Base-by-base conservation (phyloP, 805 yeast species). In the Kuraishia hungarica region DNA sequence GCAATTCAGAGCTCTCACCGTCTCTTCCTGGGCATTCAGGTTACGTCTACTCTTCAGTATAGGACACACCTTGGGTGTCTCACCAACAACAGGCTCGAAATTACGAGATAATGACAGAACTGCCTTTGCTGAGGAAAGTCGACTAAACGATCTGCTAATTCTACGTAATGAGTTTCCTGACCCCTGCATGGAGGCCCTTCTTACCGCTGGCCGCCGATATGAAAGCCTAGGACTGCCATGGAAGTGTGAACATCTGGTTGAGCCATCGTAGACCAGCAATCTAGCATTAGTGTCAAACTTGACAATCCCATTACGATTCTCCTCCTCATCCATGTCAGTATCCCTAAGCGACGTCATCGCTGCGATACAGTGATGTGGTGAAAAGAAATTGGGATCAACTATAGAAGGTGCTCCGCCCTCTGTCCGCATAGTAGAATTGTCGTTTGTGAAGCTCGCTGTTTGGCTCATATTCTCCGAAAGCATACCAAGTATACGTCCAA, bases 41-140 rank as follows among this genome's bases (percentile, higher is more conserved):
- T 76, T 75, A 15, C 60, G 55, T 53, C 59, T 73, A 21, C 62
- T 64, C 51, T 75, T 76, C 29, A 76, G 60, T 20, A 75, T 75
- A 4, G 80, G 43, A 10, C 43, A 17, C 15, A 35, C n/a, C 3
- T 13, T 35, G 43, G 17, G 35, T 7, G 35, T 35, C 17, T 15
- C 17, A 8, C 43, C 17, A 8, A 17, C n/a, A 35, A 15, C 43
- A 7, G 69, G 57, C 62, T 35, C 43, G 5, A 15, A 13, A 15
- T 35, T 3, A 8, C 11, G 43, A 35, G 43, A 13, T 11, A 48
- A 39, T 10, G 56, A 17, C 3, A 51, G 48, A 2, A 55, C 50
- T 10, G 55, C 22, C 22, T 57, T 56, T 39, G 59, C 51, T 1
- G 61, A 58, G 2, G 63, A 58, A 15, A 62, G 49, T 23, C 61